These are phyloP conservation scores for Asclepias syriaca DNA, from an alignment of 257 asterid species.

Conservation along the genomic window DNA sequence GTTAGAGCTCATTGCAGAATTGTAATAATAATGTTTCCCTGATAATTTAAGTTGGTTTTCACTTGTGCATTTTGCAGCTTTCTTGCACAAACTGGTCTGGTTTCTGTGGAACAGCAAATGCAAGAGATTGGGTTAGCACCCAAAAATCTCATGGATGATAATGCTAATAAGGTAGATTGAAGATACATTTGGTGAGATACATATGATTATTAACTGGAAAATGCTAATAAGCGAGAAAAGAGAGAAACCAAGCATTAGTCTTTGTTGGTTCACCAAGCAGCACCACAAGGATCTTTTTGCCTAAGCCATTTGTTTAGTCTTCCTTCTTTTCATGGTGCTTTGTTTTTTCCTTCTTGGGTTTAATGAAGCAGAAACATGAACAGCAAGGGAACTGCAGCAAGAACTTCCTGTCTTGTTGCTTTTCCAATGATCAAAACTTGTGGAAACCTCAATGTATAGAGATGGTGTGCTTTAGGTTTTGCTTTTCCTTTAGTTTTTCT, in stretches of 20 bases:
- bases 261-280: conserved; percentile 1
- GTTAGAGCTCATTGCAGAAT: neutral
- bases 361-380: conserved; percentile 61
- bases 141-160: conserved; percentile 29
- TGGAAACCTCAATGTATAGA: conserved; percentile 20
- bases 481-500: neutral
- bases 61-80: conserved; percentile 36
- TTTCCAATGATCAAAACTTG: conserved; percentile 9
- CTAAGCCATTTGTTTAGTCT: conserved; percentile 9
- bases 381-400: conserved; percentile 43
- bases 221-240: neutral
- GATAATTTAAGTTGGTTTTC: neutral
- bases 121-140: conserved; percentile 67
- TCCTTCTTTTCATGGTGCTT: conserved; percentile 27
- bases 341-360: conserved; percentile 28
- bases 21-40: neutral
- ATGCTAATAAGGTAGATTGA: conserved; percentile 45
- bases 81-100: conserved; percentile 83
- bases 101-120: conserved; percentile 79
- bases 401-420: conserved; percentile 36
- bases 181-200: conserved; percentile 12
- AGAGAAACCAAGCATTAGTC: neutral
- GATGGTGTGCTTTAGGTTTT: neutral
- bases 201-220: conserved; percentile 1
- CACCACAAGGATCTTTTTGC: conserved; percentile 4